Percentiles rank a stretch among this genome's conserved stretches.
Conservation (phyloP, 2,329 filamentous ascomycete genomes). For the Karstenula rhodostoma region DNA sequence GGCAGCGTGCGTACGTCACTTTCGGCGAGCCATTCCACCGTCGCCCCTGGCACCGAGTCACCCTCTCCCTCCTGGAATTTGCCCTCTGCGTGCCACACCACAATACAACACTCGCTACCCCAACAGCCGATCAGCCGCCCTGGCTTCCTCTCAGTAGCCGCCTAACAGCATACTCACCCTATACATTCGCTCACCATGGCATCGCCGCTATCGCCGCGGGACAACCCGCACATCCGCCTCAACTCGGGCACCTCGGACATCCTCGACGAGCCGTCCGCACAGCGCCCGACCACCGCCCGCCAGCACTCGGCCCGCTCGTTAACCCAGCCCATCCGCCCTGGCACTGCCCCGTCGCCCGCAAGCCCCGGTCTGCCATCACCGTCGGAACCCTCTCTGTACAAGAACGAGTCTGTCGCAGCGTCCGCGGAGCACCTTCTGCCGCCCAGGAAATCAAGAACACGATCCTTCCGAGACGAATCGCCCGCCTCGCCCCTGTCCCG, state of each 20-base stretch:
- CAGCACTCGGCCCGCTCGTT: slow-evolving; percentile 56
- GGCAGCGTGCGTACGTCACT: slow-evolving; percentile 9
- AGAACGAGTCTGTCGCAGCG: slow-evolving; percentile 46
- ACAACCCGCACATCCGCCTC: slow-evolving; percentile 67
- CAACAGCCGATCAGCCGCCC: slow-evolving; percentile 23
- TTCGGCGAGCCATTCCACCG: slow-evolving; percentile 25
- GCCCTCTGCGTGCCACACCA: slow-evolving; percentile 38
- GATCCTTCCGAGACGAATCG: slow-evolving; percentile 61
- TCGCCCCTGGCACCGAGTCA: slow-evolving; percentile 40
- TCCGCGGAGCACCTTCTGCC: slow-evolving; percentile 61
- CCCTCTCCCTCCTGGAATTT: slow-evolving; percentile 34
- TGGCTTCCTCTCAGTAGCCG: slow-evolving; percentile 32
- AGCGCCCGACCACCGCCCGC: slow-evolving; percentile 49
- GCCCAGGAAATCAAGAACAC: slow-evolving; percentile 57
- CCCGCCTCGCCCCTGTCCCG: slow-evolving; percentile 65
- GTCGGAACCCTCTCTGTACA: slow-evolving; percentile 43
- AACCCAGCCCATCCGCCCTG: slow-evolving; percentile 49
- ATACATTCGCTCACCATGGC: slow-evolving; percentile 43
- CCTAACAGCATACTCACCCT: slow-evolving; percentile 33
- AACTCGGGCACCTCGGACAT: slow-evolving; percentile 67
- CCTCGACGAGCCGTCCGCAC: slow-evolving; percentile 41
- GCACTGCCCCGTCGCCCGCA: slow-evolving; percentile 38
- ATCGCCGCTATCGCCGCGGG: slow-evolving; percentile 40
- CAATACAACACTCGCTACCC: slow-evolving; percentile 39
- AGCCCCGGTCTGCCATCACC: slow-evolving; percentile 36